Conservation (phyloP, 208 protist species). For the Herpetomonas tarakana region DNA sequence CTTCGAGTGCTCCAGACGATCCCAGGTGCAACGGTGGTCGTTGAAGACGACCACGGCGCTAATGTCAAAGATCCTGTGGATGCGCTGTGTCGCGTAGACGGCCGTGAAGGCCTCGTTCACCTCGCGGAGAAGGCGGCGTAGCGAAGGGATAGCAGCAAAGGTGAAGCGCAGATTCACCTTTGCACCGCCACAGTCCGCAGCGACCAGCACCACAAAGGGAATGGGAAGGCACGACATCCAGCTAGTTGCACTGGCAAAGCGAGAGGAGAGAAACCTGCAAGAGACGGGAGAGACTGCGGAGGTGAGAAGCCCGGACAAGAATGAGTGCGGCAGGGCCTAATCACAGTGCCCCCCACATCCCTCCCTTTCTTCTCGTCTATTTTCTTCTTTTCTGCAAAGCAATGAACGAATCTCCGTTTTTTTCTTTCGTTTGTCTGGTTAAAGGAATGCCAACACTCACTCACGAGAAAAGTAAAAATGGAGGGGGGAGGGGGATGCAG, state of each 20-base stretch:
- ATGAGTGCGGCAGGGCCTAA: too few species aligned
- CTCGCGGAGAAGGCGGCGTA: slow-evolving; percentile 15
- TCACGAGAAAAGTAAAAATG: too few species aligned
- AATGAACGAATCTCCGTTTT: too few species aligned
- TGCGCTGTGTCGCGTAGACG: slow-evolving; percentile 4
- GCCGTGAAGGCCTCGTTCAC: slow-evolving; percentile 36
- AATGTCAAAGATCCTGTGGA: slow-evolving; percentile 10
- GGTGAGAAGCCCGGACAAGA: too few species aligned
- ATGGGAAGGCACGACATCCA: slow-evolving; percentile 9
- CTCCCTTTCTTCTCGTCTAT: too few species aligned
- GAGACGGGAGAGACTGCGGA: neutral
- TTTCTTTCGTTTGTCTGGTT: too few species aligned
- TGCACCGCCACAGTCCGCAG: slow-evolving; percentile 51
- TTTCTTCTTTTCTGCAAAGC: too few species aligned
- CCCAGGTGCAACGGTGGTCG: slow-evolving; percentile 44
- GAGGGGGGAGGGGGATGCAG: too few species aligned
- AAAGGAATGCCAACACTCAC: too few species aligned
- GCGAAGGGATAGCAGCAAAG: slow-evolving; percentile 13
- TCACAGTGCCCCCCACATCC: too few species aligned
- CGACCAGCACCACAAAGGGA: slow-evolving; percentile 56
- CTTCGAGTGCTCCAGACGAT: slow-evolving; percentile 34
- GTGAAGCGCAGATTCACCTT: slow-evolving; percentile 69
- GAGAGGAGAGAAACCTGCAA: neutral
- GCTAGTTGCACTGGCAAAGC: neutral
- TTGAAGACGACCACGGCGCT: slow-evolving; percentile 49